Conservation (phyloP, 2,329 filamentous ascomycete species). For the Pseudogymnoascus sp. region DNA sequence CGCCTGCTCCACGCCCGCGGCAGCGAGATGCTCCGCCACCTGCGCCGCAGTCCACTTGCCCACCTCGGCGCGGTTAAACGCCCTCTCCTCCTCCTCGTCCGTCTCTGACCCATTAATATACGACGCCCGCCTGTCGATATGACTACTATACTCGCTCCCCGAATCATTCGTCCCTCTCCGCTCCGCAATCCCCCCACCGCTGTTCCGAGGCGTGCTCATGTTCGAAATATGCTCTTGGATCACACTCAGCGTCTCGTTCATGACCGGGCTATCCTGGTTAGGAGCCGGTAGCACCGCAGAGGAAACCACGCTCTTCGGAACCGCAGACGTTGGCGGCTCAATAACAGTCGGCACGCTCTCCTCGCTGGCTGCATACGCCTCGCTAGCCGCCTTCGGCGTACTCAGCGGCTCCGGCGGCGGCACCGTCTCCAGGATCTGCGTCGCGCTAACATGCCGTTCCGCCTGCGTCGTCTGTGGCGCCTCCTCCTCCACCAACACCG, state of each 20-base stretch:
- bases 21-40: constrained; percentile 83
- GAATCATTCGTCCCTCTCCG: constrained; percentile 60
- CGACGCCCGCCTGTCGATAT: constrained; percentile 67
- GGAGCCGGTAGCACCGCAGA: constrained; percentile 40
- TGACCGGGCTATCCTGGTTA: constrained; percentile 62
- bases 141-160: constrained; percentile 81
- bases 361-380: background rate
- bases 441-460: constrained; percentile 22
- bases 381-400: background rate
- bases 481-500: background rate
- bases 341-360: constrained; percentile 8
- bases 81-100: constrained; percentile 70
- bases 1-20: constrained; percentile 72
- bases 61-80: constrained; percentile 53
- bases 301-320: constrained; percentile 28
- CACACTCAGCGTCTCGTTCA: constrained; percentile 90
- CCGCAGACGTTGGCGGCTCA: constrained; percentile 29
- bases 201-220: constrained; percentile 47
- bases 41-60: constrained; percentile 69
- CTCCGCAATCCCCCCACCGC: constrained; percentile 34
- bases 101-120: constrained; percentile 94
- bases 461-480: constrained; percentile 18
- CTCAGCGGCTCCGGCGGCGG: constrained; percentile 37
- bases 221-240: constrained; percentile 97
- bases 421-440: constrained; percentile 18